Base-by-base conservation (phyloP, 2,329 filamentous ascomycete genomes). In the Diaporthe amygdali region DNA sequence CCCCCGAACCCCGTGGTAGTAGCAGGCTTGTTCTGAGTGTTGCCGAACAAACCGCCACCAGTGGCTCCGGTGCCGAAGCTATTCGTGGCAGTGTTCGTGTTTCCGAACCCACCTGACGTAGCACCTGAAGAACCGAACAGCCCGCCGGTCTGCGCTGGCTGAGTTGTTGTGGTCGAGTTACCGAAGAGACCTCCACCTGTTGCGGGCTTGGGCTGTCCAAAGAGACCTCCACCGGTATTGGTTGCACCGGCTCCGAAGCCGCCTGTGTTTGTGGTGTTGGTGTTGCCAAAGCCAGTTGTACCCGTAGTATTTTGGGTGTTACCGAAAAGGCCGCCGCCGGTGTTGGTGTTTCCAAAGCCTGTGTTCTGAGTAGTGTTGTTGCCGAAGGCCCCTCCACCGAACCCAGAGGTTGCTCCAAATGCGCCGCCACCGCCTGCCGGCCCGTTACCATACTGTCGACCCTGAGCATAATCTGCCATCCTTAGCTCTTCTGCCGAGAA, bases 401-500 rank as follows among this genome's bases (percentile, higher is more conserved):
- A 86, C 59, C 81, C 81, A 25, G 86, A 86, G 75, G 80, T 81
- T 32, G 91, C 87, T 22, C 95, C 96, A 81, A 98, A 98, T 9
- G 93, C 93, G 71, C 95, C 95, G 75, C 95, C 93, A 37, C 94
- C 94, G 73, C 92, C 94, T 51, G 89, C 88, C 81, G 96, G 97
- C 39, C 95, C 96, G 81, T 96, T 97, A 41, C 95, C 96, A 79
- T 90, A 94, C 68, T 92, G 92, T 71, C 95, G 91, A 64, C 95
- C 95, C 81, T 95, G 93, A 71, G 92, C 89, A 80, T 99, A 99
- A 81, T 99, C 96, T 55, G 91, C 94, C 73, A 97, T 82, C 78
- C 94, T 88, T 68, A 96, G 83, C 81, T 96, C 92, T 77, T 94
- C 96, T n/a, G 94, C 90, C 12, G 96, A 98, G 85, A 93, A 98